phyloP scores from a whole-genome alignment of 768 basidiomycete genomes.

The Polyporus arcularius region DNA sequence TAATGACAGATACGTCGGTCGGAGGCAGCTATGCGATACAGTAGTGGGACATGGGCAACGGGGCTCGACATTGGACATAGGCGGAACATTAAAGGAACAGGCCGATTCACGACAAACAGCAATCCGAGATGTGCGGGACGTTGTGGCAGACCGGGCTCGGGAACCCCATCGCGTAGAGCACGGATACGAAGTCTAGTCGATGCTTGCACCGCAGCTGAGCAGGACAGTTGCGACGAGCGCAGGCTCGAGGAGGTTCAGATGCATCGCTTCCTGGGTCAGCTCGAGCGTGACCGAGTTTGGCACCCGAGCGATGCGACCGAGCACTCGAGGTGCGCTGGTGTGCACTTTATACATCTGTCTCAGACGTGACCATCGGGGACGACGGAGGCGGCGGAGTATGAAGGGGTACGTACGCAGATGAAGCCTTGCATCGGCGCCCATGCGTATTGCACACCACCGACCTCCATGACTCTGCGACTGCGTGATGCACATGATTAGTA shows the following conservation, averaged over 20 bases:
- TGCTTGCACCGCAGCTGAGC: constrained; percentile 61
- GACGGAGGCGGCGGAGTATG: neutral
- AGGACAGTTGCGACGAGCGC: constrained; percentile 53
- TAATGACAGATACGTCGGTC: too few relatives aligned
- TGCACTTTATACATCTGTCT: constrained; percentile 49
- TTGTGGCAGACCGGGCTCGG: neutral
- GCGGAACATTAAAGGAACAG: too few relatives aligned
- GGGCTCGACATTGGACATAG: too few relatives aligned
- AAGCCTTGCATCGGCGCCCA: constrained; percentile 58
- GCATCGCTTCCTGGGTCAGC: constrained; percentile 55
- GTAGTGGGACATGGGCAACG: too few relatives aligned
- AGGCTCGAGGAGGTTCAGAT: constrained; percentile 53
- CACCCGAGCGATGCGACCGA: constrained; percentile 52
- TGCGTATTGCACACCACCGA: constrained; percentile 49
- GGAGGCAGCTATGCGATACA: too few relatives aligned
- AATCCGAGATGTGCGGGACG: neutral
- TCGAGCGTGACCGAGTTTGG: constrained; percentile 52
- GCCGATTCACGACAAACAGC: too few relatives aligned
- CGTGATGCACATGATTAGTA: neutral
- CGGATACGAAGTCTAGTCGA: constrained; percentile 42
- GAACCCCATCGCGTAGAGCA: neutral
- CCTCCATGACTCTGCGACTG: constrained; percentile 48
- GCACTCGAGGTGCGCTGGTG: constrained; percentile 31
- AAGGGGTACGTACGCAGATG: constrained; percentile 48
- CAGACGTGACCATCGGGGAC: constrained; percentile 1